Evolutionary conservation across 2,329 filamentous ascomycete genomes (phyloP), one percentile per base, ranked within the genome.

Genomic region (Fusarium sp.): DNA sequence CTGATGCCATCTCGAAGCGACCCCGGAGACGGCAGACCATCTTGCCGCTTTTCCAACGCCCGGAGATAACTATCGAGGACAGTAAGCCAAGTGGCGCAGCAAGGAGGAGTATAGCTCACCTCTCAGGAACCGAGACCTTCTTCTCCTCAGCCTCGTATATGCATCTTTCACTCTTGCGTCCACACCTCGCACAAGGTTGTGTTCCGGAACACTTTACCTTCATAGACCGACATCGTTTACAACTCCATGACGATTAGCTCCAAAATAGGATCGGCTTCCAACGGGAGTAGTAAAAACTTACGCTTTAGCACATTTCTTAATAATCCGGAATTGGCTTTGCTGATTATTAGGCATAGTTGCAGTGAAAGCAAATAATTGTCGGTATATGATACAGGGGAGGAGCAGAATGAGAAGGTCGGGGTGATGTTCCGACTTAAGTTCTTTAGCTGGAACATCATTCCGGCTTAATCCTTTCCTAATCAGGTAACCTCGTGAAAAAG

Each of bases 141-240:
- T 66, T 74, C 23, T 74, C 72, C 5, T 71, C 70, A 2, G 49
- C 57, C 33, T 74, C 70, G 29, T 72, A 74, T 20, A 74, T 43
- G 43, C 72, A 74, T 29, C 28, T 57, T 18, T 72, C 69, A 12
- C 72, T 72, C 59, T 73, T 74, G 1, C 72, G 64, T 12, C 64
- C 66, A 62, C 72, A 74, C 15, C 72, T 50, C n/a, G 69, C 48
- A 53, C 72, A 74, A 8, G 72, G 72, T 31, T 75, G 71, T 10
- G 62, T 31, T 6, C 72, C 72, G 6, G 72, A 74, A 21, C 72
- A 74, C 48, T 75, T 74, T 50, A 74, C 72, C 26, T 74, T 74
- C 72, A 74, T 74, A 31, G 69, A 71, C 35, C 72, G 72, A 43
- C 72, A 74, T 72, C 72, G 54, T 37, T 74, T 74, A 57, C 72